Evolutionary conservation across 495 filamentous ascomycete species (phyloP), one percentile per base, ranked within the genome.

Genomic region (Tuber magnatum): DNA sequence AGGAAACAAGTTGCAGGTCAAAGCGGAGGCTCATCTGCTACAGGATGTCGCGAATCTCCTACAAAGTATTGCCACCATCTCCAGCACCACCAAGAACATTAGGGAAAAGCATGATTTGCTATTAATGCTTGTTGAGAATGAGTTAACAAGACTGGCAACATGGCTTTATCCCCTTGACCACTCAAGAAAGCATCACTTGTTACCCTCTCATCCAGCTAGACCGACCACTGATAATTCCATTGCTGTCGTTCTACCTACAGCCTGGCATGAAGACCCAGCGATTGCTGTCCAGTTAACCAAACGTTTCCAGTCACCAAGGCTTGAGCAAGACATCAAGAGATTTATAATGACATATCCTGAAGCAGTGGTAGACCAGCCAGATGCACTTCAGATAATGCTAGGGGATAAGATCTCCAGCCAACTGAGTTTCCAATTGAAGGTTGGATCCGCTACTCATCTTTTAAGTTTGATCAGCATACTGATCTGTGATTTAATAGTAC

Each of bases 161-260:
- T 99, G 96, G 96, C 87, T 97, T 39, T 90, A 90, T 77, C 96
- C 96, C 3, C 84, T 97, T 43, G 89, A 90, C 71, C 91, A 94
- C 46, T 86, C 89, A 70, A 86, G 85, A 46, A 90, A 88, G 78
- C 87, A 90, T 79, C 82, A 82, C 43, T 39, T 82, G 38, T 38
- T 81, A 10, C 80, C 80, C 10, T 74, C 71, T n/a, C 81, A 85
- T 69, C 76, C 84, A 43, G 79, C 74, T 35, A 72, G 80, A 51
- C 74, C 77, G 12, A 68, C 71, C 14, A 74, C 81, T 16, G 82
- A 84, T 71, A 77, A 81, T 70, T 40, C 68, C 22, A 79, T 93
- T 68, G 82, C 87, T 41, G 85, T 87, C 24, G 85, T 94, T 22
- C 84, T 98, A 16, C 86, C 87, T 22, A 91, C 93, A 68, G 96